Evolutionary conservation across 2,329 filamentous ascomycete species (phyloP).

Genomic region (Trichocomaceae sp.): DNA sequence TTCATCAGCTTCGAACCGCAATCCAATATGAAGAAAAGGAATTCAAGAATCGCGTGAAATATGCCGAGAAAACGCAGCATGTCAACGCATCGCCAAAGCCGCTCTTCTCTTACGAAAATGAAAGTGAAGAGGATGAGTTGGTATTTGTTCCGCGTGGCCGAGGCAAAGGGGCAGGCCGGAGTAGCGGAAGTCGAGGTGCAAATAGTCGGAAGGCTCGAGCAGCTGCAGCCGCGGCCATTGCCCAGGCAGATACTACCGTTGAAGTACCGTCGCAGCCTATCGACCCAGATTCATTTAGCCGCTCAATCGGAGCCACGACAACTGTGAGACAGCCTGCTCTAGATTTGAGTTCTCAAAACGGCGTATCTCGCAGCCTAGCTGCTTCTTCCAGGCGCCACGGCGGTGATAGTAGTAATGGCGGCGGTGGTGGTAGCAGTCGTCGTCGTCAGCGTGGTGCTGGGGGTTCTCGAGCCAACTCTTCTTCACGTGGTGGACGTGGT

Average conservation of each 20-base stretch:
- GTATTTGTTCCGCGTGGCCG: slow-evolving; percentile 41
- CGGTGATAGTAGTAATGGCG: slow-evolving; percentile 17
- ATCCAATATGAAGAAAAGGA: slow-evolving; percentile 43
- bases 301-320: slow-evolving; percentile 27
- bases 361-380: slow-evolving; percentile 29
- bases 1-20: slow-evolving; percentile 42
- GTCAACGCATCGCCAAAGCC: slow-evolving; percentile 34
- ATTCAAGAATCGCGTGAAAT: slow-evolving; percentile 40
- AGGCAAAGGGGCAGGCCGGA: slow-evolving; percentile 28
- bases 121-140: slow-evolving; percentile 44
- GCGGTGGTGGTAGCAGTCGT: background rate
- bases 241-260: slow-evolving; percentile 26
- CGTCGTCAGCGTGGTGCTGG: slow-evolving; percentile 25
- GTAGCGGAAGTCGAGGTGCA: slow-evolving; percentile 22
- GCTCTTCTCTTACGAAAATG: slow-evolving; percentile 42
- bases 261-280: slow-evolving; percentile 43
- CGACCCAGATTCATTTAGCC: slow-evolving; percentile 44
- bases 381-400: slow-evolving; percentile 28
- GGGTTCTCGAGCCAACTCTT: slow-evolving; percentile 23
- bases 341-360: slow-evolving; percentile 29
- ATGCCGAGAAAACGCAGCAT: slow-evolving; percentile 38
- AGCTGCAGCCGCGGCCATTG: slow-evolving; percentile 18
- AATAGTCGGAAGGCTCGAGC: slow-evolving; percentile 27
- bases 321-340: slow-evolving; percentile 24
- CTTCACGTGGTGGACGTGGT: slow-evolving; percentile 32